Percentiles rank a stretch among this genome's conserved stretches.
These are phyloP conservation scores for Talaromyces sp. DNA, from an alignment of 2,329 filamentous ascomycete species.

Conservation along the genomic window DNA sequence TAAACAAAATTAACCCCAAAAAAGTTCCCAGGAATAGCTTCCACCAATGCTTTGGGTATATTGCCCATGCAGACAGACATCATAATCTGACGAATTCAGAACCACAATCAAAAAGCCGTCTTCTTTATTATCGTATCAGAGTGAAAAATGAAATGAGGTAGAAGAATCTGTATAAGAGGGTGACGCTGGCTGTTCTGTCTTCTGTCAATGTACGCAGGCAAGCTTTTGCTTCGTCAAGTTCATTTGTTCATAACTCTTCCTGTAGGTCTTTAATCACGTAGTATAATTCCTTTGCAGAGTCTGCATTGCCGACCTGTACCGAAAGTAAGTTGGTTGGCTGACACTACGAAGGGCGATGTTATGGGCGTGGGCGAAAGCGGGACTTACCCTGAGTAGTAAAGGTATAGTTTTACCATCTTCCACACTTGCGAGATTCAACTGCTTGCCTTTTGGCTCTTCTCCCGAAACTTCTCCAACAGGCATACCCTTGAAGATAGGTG, in stretches of 20 bases:
- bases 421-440: slow-evolving; percentile 60
- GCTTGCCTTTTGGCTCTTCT: slow-evolving; percentile 65
- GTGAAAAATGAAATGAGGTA: neutral
- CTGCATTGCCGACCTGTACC: slow-evolving; percentile 40
- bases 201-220: neutral
- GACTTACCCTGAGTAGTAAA: slow-evolving; percentile 55
- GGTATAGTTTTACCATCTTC: slow-evolving; percentile 53
- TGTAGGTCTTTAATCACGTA: slow-evolving; percentile 42
- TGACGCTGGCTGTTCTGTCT: neutral
- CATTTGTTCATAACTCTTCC: slow-evolving; percentile 32
- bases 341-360: neutral
- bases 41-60: slow-evolving; percentile 8
- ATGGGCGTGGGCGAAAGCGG: neutral
- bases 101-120: neutral
- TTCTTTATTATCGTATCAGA: neutral
- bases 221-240: neutral
- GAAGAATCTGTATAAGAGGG: neutral
- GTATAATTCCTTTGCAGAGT: slow-evolving; percentile 47
- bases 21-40: neutral
- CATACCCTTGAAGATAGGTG: slow-evolving; percentile 72
- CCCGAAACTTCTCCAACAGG: slow-evolving; percentile 65
- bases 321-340: slow-evolving; percentile 1
- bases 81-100: neutral
- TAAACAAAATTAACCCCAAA: neutral
- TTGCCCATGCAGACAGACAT: slow-evolving; percentile 1